Base-by-base conservation (phyloP, 495 filamentous ascomycete species). In the Talaromyces liani region DNA sequence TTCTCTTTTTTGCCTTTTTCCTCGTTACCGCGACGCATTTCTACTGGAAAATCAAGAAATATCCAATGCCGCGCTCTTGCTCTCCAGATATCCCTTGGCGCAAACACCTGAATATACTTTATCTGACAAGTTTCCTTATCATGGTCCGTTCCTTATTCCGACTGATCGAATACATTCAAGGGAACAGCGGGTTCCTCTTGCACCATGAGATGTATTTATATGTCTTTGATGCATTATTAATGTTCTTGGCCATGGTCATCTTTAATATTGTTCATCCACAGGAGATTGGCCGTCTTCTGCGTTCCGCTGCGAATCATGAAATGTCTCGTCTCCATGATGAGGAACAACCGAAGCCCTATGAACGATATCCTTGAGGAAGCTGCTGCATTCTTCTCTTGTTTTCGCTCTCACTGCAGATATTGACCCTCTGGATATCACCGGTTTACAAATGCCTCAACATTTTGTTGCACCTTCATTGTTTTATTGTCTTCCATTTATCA, bases 201-300 rank as follows among this genome's bases (percentile, higher is more conserved):
- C 67, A 61, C n/a, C 76, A 84, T 55, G 87, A 90, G 72, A 79
- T 77, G 58, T 83, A 82, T 63, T 69, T 89, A 61, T 90, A 88
- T 67, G 66, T 87, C 6, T 89, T 90, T 63, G 87, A 91, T 69
- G 75, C 79, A 16, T 57, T 79, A 56, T 66, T 85, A 41, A 89
- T 91, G 86, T 67, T 85, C 24, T 6, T 69, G 0, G 82, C 80
- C 18, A 81, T 84, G 71, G 65, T 79, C 0, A 63, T 82, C 3
- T 80, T 88, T 60, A 79, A 76, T 59, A 64, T 74, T 54, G 20
- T 59, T 16, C 73, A 76, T 64, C 73, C 73, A 18, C 70, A 68
- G 31, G 70, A 73, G 62, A 62, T 76, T 56, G 53, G 53, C 53
- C 53, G 53, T 25, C 53, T 56, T 25, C 53, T 56, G 53, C 53